Evolutionary conservation across 805 yeast genomes (phyloP), one percentile per base, ranked within the genome.

Genomic region (Barnettozyma siamensis): DNA sequence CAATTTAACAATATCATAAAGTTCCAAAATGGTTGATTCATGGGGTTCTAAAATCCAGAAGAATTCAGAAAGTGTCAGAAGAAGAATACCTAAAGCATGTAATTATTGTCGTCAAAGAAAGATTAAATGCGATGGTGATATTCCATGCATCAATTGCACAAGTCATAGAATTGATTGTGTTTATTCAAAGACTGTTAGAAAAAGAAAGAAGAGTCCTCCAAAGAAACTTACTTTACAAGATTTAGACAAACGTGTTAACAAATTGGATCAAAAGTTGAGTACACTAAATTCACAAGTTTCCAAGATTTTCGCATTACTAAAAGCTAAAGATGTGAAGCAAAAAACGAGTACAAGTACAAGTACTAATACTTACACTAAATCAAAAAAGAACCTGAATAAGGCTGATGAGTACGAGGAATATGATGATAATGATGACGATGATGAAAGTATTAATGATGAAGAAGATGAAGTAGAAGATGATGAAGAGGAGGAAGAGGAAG

Each of bases 141-240:
- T 53, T 2, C 58, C 91, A 1, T 85, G 93, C 60, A 73, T 81
- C 21, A 89, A 84, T 56, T 88, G 96, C 57, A 82, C 94, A 3
- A 94, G 82, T 3, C 89, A 88, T 61, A 73, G 80, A 19, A 85
- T 83, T 58, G 83, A 76, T 33, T 88, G 96, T 61, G 77, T 89
- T 0, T 88, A 88, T 60, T 51, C 60, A 4, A 49, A 54, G 41
- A 48, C 54, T 2, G 37, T 49, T 8, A 46, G 48, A 31, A 53
- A 47, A 41, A 55, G 50, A 46, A 54, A 48, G 42, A 44, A 41
- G 15, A 35, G 27, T 18, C 35, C 38, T n/a, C 33, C 33, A 0
- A 54, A 49, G 48, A 55, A 53, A 35, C 40, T 49, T 17, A 47
- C 55, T 4, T 24, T 55, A 15, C 51, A 49, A 28, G 57, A 55